phyloP scores from a whole-genome alignment of 345 rosid species.

The Acer saccharum region DNA sequence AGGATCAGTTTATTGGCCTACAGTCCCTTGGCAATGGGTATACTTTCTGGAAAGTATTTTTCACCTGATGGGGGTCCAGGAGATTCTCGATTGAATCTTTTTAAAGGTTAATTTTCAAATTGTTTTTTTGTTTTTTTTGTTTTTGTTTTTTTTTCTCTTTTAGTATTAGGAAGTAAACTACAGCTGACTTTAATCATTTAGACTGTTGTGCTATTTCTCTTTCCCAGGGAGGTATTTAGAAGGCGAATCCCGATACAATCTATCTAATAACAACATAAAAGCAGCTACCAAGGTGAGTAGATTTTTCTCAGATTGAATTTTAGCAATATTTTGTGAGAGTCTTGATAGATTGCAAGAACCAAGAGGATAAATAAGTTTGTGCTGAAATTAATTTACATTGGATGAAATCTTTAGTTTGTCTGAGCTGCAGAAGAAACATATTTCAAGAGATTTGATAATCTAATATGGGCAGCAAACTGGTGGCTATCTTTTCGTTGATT shows the following conservation, averaged over 20 bases:
- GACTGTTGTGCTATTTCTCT: not conserved
- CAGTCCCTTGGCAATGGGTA: constrained; percentile 72
- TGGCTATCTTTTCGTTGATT: not conserved
- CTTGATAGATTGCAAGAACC: constrained; percentile 1
- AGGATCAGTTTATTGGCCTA: constrained; percentile 62
- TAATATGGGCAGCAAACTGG: not conserved
- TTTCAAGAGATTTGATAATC: not conserved
- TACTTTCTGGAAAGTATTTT: constrained; percentile 68
- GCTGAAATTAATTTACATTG: not conserved
- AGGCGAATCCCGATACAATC: constrained; percentile 60
- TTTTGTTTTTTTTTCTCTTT: too few species aligned
- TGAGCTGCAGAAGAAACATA: not conserved
- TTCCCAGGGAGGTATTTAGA: constrained; percentile 55
- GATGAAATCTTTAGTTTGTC: not conserved
- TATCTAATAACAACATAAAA: constrained; percentile 29
- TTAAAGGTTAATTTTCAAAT: constrained; percentile 36
- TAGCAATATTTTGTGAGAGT: not conserved
- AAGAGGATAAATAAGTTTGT: not conserved
- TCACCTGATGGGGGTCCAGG: constrained; percentile 43
- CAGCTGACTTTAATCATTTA: constrained; percentile 7
- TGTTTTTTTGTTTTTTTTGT: constrained; percentile 1
- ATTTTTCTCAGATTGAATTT: not conserved
- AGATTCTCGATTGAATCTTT: constrained; percentile 60
- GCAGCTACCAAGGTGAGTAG: constrained; percentile 42
- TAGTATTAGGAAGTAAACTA: not conserved